phyloP scores from a whole-genome alignment of 2,329 filamentous ascomycete genomes.

The Zymoseptoria passerinii region DNA sequence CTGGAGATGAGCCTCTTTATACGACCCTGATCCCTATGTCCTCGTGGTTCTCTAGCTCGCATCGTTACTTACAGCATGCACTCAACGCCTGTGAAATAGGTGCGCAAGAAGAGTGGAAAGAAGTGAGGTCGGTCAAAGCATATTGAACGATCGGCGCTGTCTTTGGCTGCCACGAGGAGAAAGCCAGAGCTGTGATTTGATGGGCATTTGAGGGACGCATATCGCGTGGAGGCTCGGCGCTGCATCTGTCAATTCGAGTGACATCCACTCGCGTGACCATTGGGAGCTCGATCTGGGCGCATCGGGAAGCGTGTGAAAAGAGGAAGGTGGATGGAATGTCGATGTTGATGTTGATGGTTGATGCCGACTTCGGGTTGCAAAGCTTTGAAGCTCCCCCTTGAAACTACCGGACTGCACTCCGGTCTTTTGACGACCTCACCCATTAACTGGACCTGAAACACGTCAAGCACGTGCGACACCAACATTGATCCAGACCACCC shows the following conservation, averaged over 20 bases:
- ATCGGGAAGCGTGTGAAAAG: background rate
- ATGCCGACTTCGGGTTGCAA: background rate
- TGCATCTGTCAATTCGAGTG: background rate
- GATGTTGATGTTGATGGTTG: background rate
- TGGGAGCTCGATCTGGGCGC: background rate
- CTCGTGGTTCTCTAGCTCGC: background rate
- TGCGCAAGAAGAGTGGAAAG: background rate
- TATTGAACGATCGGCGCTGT: background rate
- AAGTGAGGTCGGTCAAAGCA: background rate
- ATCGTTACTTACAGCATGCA: background rate
- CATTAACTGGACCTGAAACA: background rate
- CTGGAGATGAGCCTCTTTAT: background rate
- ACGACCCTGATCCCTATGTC: background rate
- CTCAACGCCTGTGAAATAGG: background rate
- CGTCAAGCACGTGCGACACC: background rate
- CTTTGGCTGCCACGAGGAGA: background rate
- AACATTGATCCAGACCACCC: background rate
- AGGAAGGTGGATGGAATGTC: background rate
- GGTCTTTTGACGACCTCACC: background rate
- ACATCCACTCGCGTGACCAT: background rate
- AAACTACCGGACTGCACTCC: background rate
- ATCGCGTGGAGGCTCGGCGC: background rate
- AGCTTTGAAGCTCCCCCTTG: background rate
- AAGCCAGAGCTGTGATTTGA: background rate
- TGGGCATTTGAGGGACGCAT: background rate